phyloP scores from a whole-genome alignment of 495 filamentous ascomycete genomes.

The Aspergillus nidulans region DNA sequence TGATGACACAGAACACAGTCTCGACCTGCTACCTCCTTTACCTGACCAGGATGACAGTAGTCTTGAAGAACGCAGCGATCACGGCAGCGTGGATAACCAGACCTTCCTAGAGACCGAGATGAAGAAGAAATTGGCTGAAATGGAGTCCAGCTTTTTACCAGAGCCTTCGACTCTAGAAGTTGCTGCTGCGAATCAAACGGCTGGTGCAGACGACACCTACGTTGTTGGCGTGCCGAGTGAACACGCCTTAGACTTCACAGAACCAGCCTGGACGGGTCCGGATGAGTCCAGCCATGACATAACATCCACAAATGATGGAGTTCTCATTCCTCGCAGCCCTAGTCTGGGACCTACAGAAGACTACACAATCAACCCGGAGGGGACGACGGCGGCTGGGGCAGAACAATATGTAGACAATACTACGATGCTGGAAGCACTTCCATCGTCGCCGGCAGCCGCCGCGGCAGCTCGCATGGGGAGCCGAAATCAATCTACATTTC shows the following conservation, averaged over 20 bases:
- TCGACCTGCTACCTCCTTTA: conserved; percentile 32
- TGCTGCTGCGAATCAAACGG: conserved; percentile 19
- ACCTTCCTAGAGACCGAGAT: conserved; percentile 61
- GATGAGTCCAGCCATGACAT: conserved; percentile 23
- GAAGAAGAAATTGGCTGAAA: conserved; percentile 69
- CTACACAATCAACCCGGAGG: conserved; percentile 19
- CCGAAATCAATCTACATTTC: conserved; percentile 22
- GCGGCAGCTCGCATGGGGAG: conserved; percentile 52
- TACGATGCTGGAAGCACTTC: conserved; percentile 55
- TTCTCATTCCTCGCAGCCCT: conserved; percentile 46
- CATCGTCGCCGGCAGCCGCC: conserved; percentile 64
- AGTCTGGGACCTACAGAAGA: conserved; percentile 23
- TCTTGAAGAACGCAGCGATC: conserved; percentile 36
- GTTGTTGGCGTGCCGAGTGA: conserved; percentile 32
- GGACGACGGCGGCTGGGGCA: conserved; percentile 19
- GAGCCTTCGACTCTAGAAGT: conserved; percentile 46
- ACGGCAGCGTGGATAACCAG: conserved; percentile 39
- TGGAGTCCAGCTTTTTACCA: conserved; percentile 80
- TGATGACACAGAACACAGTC: conserved; percentile 23
- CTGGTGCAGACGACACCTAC: conserved; percentile 42
- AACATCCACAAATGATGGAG: conserved; percentile 19
- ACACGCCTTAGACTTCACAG: conserved; percentile 23
- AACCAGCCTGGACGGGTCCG: conserved; percentile 27
- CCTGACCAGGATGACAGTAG: conserved; percentile 39
- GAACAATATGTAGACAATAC: conserved; percentile 40